Evolutionary conservation across 2,329 filamentous ascomycete species (phyloP), one percentile per base, ranked within the genome.

Genomic region (Exophiala sp.): DNA sequence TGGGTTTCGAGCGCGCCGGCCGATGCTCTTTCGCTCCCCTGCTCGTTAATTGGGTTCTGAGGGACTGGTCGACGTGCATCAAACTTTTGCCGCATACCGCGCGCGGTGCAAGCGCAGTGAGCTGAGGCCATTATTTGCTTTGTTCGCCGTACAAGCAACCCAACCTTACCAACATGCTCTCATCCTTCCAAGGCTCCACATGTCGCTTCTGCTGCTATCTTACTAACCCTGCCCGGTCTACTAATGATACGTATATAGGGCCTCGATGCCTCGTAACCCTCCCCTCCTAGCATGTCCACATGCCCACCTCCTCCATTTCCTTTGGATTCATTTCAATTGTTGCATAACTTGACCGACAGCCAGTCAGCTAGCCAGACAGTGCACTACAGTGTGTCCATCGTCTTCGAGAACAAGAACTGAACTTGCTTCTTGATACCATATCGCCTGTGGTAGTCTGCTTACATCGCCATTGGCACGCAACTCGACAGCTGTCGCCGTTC

Each of bases 171-270:
- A 24, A 46, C 34, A 8, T 37, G 39, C 42, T 35, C 35, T 46
- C 27, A 46, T 46, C 23, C 48, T 51, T 21, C 37, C 14, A 42
- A 32, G 37, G 46, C 24, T 49, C 46, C 46, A 49, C 46, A 18
- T 43, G 27, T 38, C 21, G 32, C 40, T 29, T 19, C 38, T 30
- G 24, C 40, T 43, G 5, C 40, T 24, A 41, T 43, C 40, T 43
- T 43, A 23, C 21, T 37, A 23, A 38, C 35, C 39, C 27, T 21
- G 13, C 38, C 24, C 16, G 8, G 32, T 14, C 35, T 21, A 35
- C 34, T 41, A 29, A 37, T 22, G 53, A 29, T 37, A 18, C 50
- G 19, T 37, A 52, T 54, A 57, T 57, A 57, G 46, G 50, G 47
- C 51, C 46, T 57, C 35, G 48, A 35, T 45, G 38, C 44, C 46